A percentile compares a stretch with the other conserved stretches of the same genome.
These are phyloP conservation scores for Rostrohypoxylon terebratum DNA, from an alignment of 495 filamentous ascomycete species.

Conservation along the genomic window DNA sequence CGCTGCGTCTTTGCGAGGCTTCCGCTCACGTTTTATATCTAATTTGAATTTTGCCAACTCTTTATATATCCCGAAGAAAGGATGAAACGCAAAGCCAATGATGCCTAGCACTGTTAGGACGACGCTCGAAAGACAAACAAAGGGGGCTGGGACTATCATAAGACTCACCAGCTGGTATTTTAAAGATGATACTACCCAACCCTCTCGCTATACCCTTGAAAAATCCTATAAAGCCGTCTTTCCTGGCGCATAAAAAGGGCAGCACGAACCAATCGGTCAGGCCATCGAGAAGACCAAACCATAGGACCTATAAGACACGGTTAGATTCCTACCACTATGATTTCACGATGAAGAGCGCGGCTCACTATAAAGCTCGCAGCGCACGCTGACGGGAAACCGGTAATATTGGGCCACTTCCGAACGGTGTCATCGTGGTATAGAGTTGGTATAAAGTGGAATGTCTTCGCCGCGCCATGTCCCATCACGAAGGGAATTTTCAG, in stretches of 20 bases:
- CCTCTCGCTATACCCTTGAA: constrained; percentile 68
- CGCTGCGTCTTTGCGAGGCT: constrained; percentile 7
- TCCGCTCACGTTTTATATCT: constrained; percentile 31
- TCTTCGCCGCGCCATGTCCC: constrained; percentile 69
- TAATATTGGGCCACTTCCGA: constrained; percentile 67
- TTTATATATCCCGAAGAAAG: constrained; percentile 70
- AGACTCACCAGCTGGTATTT: constrained; percentile 63
- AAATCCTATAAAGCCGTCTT: constrained; percentile 64
- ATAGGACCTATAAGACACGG: constrained; percentile 41
- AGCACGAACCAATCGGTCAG: constrained; percentile 59
- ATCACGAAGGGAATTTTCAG: constrained; percentile 72
- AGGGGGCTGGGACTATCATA: not conserved
- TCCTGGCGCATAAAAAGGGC: constrained; percentile 62
- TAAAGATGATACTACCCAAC: constrained; percentile 65
- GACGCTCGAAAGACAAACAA: constrained; percentile 3
- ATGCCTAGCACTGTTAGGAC: constrained; percentile 38
- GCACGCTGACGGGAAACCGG: constrained; percentile 67
- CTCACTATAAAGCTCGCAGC: constrained; percentile 62
- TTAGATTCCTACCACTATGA: not conserved
- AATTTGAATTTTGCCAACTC: constrained; percentile 52
- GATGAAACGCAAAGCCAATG: constrained; percentile 65
- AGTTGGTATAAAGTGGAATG: constrained; percentile 75
- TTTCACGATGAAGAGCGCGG: too few relatives aligned
- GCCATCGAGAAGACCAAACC: constrained; percentile 66
- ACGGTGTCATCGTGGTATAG: constrained; percentile 74